phyloP scores from a whole-genome alignment of 148 eudicot genomes.

The Silene uniflora region DNA sequence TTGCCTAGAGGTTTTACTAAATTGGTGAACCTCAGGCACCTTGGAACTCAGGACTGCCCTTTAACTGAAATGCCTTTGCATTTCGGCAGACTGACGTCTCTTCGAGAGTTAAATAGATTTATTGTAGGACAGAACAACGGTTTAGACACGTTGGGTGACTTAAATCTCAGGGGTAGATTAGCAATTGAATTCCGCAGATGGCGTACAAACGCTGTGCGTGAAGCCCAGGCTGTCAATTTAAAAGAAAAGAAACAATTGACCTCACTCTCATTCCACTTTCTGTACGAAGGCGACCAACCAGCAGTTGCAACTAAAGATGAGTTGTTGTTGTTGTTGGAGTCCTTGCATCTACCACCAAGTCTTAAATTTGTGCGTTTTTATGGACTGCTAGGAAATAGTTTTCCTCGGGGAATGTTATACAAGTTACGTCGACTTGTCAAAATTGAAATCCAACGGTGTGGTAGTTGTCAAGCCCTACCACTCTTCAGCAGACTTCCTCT shows the following conservation, averaged over 20 bases:
- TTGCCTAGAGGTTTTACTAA: no score
- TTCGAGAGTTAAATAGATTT: background rate
- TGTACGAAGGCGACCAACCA: background rate
- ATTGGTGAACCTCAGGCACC: no score
- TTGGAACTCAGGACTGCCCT: no score
- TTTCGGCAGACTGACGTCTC: conserved; percentile 7
- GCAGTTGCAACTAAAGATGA: conserved; percentile 3
- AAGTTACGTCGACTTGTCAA: conserved; percentile 8
- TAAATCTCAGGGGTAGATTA: conserved; percentile 6
- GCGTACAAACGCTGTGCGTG: background rate
- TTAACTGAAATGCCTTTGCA: no score
- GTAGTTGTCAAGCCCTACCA: conserved; percentile 9
- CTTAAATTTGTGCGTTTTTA: background rate
- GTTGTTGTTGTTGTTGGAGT: no score
- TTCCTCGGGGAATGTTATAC: background rate
- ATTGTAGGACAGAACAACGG: conserved; percentile 16
- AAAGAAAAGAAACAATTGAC: conserved; percentile 8
- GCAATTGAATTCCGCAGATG: background rate
- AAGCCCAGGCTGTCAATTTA: conserved; percentile 1
- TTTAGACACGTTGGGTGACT: conserved; percentile 12
- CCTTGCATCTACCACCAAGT: background rate
- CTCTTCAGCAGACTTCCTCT: conserved; percentile 13
- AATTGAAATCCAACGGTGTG: background rate
- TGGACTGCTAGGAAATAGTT: background rate
- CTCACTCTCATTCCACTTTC: background rate